Conservation (phyloP, 2,329 filamentous ascomycete genomes). For the Hymenotorrendiella dingleyae region DNA sequence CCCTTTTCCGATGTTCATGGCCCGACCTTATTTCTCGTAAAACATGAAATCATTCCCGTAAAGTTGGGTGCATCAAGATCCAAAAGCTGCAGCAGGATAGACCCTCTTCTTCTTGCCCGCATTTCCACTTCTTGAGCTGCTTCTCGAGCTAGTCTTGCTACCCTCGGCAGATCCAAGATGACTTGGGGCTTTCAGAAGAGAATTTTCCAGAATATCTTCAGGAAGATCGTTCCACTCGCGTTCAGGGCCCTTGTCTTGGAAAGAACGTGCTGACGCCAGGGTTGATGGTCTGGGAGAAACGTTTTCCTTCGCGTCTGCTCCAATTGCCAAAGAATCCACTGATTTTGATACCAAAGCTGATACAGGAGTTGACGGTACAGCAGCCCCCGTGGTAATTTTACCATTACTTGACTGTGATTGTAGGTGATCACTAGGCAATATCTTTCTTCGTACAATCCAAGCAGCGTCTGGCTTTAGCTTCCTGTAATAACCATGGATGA, state of each 20-base stretch:
- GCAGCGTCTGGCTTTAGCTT: conserved; percentile 56
- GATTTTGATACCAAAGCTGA: conserved; percentile 30
- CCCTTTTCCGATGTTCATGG: too few relatives aligned
- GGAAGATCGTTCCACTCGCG: conserved; percentile 63
- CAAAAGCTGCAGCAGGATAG: conserved; percentile 59
- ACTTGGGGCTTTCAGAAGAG: conserved; percentile 29
- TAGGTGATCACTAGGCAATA: conserved; percentile 25
- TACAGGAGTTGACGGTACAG: background rate
- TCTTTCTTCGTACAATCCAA: conserved; percentile 48
- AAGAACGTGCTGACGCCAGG: conserved; percentile 36
- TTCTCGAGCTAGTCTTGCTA: conserved; percentile 44
- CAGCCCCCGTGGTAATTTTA: background rate
- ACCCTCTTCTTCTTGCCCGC: conserved; percentile 51
- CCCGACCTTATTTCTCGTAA: too few relatives aligned
- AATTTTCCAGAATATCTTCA: conserved; percentile 41
- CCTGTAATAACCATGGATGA: conserved; percentile 53
- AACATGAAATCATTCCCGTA: too few relatives aligned
- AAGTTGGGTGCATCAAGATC: conserved; percentile 18
- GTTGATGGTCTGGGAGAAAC: conserved; percentile 51
- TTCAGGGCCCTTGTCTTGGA: conserved; percentile 52
- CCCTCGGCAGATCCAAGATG: conserved; percentile 22
- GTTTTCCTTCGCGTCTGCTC: conserved; percentile 32
- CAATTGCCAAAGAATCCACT: background rate
- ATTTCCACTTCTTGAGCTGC: conserved; percentile 40
- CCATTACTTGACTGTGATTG: background rate